These are phyloP conservation scores for Theobroma grandiflorum DNA, from an alignment of 441 rosid species.

Conservation along the genomic window DNA sequence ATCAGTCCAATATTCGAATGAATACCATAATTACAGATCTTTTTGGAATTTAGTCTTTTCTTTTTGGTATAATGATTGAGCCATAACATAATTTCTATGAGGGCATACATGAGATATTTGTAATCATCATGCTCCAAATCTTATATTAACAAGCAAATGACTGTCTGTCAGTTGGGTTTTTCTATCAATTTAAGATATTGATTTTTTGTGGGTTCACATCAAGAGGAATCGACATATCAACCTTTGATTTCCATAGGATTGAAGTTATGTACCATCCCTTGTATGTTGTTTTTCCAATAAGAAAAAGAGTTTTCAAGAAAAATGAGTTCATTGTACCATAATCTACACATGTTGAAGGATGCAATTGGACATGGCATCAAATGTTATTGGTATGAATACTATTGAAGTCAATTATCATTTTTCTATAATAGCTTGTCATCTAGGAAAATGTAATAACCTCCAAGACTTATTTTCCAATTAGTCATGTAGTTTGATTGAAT, in stretches of 20 bases:
- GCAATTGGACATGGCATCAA: background rate
- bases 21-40: slow-evolving; percentile 3
- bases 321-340: background rate
- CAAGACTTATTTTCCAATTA: background rate
- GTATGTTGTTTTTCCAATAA: background rate
- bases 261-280: background rate
- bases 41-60: background rate
- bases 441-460: background rate
- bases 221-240: background rate
- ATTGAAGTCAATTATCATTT: background rate
- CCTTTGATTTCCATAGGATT: background rate
- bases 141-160: background rate
- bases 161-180: background rate
- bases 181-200: background rate
- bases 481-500: background rate
- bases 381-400: background rate
- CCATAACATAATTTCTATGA: background rate
- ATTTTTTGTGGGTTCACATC: background rate
- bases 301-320: background rate
- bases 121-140: background rate
- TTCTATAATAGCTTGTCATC: background rate
- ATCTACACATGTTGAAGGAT: background rate
- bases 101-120: background rate
- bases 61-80: background rate
- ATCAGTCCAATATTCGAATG: background rate